A percentile compares a stretch with the other conserved stretches of the same genome.
Conservation (phyloP, 805 yeast genomes). For the Zygotorulaspora sp. region DNA sequence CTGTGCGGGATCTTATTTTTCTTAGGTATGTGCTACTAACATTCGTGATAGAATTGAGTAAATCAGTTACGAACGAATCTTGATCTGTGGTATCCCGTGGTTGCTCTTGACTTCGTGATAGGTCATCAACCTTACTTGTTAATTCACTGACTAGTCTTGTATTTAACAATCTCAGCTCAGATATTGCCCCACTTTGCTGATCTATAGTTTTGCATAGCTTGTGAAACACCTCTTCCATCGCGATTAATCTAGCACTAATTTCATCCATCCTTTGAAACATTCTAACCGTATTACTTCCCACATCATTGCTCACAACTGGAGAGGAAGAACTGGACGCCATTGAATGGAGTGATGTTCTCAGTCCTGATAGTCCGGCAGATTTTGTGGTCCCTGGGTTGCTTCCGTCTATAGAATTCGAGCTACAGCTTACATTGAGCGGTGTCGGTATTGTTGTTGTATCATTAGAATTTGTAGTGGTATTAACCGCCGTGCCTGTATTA, state of each 20-base stretch:
- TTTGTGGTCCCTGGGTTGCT: slow-evolving; percentile 14
- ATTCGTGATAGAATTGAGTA: slow-evolving; percentile 30
- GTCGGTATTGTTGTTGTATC: slow-evolving; percentile 12
- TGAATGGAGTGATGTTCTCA: slow-evolving; percentile 10
- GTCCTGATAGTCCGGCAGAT: slow-evolving; percentile 8
- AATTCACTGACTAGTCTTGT: slow-evolving; percentile 7
- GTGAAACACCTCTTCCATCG: slow-evolving; percentile 32
- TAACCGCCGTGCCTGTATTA: slow-evolving; percentile 2
- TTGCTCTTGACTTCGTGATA: slow-evolving; percentile 6
- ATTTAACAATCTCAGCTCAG: slow-evolving; percentile 12
- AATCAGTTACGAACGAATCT: slow-evolving; percentile 26
- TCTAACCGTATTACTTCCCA: slow-evolving; percentile 19
- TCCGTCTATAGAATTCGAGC: slow-evolving; percentile 8
- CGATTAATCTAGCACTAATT: slow-evolving; percentile 28
- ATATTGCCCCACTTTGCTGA: slow-evolving; percentile 19
- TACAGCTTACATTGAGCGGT: slow-evolving; percentile 10
- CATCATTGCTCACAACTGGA: slow-evolving; percentile 9
- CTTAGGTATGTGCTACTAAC: slow-evolving; percentile 28
- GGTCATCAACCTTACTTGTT: slow-evolving; percentile 5
- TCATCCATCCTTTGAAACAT: slow-evolving; percentile 35
- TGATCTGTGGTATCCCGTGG: slow-evolving; percentile 10
- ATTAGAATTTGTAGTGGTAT: slow-evolving; percentile 8
- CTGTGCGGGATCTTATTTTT: slow-evolving; percentile 15
- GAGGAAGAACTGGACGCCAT: slow-evolving; percentile 11
- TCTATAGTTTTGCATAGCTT: slow-evolving; percentile 24